Evolutionary conservation across 495 filamentous ascomycete species (phyloP), one percentile per base, ranked within the genome.

Genomic region (Opeltia flavorubescens): DNA sequence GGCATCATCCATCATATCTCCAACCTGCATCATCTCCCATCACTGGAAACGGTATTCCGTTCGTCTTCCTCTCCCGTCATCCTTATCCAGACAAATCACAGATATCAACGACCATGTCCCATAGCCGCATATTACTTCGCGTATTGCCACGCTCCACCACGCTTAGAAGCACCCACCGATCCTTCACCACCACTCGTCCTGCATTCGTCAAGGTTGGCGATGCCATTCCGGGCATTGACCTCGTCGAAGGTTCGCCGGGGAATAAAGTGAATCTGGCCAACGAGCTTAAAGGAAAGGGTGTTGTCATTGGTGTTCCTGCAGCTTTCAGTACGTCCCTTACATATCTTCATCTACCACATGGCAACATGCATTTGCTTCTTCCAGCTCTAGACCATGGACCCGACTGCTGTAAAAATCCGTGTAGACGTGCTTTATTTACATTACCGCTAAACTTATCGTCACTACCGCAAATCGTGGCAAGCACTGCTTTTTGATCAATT

Each of bases 221-320:
- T 55, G 62, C 76, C 35, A 65, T 82, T 24, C 81, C 80, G 15
- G 73, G 81, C 55, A 64, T 75, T 4, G 77, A 83, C 15, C 62
- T 84, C 11, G 69, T 73, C 43, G 72, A 75, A 59, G 62, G 63
- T 59, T 73, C 68, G 18, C 78, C 78, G 18, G 88, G 84, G 38
- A 91, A 86, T 72, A 87, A 85, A 64, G 78, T 95, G 58, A 91
- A 84, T 60, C 71, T 98, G 46, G 76, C 78, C 54, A 74, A 81
- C 54, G 84, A 86, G 62, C 71, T 93, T 51, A 67, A 58, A 24
- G 78, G 75, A 38, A 77, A 82, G 59, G 86, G 79, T 35, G 63
- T 95, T 46, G 81, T 96, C 56, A 75, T 96, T 49, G 89, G 89
- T 40, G 85, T 93, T 31, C 91, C 91, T 1, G 91, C 85, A 9